These are phyloP conservation scores for Pestalotiopsis sp. DNA, from an alignment of 2,329 filamentous ascomycete genomes.

Conservation along the genomic window DNA sequence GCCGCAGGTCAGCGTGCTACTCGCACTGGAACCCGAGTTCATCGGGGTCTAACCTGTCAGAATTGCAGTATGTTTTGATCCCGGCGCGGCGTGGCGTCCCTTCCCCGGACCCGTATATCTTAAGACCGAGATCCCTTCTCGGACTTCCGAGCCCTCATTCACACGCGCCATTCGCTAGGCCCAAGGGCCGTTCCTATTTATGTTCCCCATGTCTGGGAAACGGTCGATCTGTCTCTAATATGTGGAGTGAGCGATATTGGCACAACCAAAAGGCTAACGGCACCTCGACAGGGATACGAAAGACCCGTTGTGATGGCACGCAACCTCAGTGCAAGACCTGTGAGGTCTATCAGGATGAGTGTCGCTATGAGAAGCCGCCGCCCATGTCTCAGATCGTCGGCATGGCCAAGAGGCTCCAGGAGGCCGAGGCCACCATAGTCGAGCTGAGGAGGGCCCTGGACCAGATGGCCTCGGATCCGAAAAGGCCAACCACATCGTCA, in stretches of 20 bases:
- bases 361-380: constrained; percentile 34
- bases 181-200: not conserved
- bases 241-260: not conserved
- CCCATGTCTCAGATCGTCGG: constrained; percentile 34
- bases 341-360: constrained; percentile 32
- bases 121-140: constrained; percentile 1
- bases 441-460: constrained; percentile 20
- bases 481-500: not conserved
- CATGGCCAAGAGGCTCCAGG: constrained; percentile 31
- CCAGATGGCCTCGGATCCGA: not conserved
- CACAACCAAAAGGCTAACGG: not conserved
- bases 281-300: not conserved
- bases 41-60: constrained; percentile 11
- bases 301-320: constrained; percentile 30
- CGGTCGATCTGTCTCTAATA: not conserved
- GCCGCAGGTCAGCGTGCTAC: constrained; percentile 1
- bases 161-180: not conserved
- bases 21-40: constrained; percentile 6
- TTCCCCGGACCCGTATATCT: constrained; percentile 1
- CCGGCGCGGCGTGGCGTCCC: not conserved
- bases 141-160: not conserved
- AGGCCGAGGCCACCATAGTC: constrained; percentile 25
- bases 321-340: constrained; percentile 35
- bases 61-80: constrained; percentile 9
- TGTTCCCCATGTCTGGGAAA: not conserved